Evolutionary conservation across 371 early-diverging fungal species (phyloP), one percentile per base, ranked within the genome.

Genomic region (Rhizopus arrhizus): DNA sequence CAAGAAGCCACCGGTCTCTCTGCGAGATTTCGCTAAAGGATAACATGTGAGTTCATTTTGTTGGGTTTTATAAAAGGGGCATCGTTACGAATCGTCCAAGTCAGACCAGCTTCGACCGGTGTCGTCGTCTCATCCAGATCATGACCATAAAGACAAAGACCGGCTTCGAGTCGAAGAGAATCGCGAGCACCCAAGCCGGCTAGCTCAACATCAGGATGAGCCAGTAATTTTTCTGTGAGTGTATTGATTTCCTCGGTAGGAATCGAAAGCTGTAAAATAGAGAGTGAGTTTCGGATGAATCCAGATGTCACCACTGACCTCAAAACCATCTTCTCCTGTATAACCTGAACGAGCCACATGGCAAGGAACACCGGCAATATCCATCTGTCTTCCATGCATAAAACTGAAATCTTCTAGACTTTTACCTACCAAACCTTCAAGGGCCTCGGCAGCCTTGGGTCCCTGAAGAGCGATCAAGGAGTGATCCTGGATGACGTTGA

Each of bases 281-380:
- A 15, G 41, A 50, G 2, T 7, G 40, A 7, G 40, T 40, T 12
- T 40, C 40, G 12, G 11, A 11, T 38, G 38, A 7, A 38, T 5
- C 5, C 38, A 38, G 11, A 38, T 56, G 52, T 36, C 53, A 36
- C 6, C 15, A 54, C 60, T 53, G 69, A 92, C 91, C 84, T 98
- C 99, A 69, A 98, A 97, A n/a, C 99, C 99, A 76, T 98, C 99
- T 77, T 98, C 99, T 53, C 99, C 99, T 56, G 99, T 98, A 81
- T 98, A 98, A 22, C 99, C 99, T 35, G 93, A 95, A 42, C 99
- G 90, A 40, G 97, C 92, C 34, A 97, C 88, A 65, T 95, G 95
- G 68, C 90, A 90, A 10, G 85, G 85, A 28, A 92, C 81, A 54
- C 94, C 95, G 48, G 80, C 84, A 55, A 97, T 73, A 5, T 86